phyloP scores from a whole-genome alignment of 2,329 filamentous ascomycete genomes.

The Neocatenulostroma microsporum region DNA sequence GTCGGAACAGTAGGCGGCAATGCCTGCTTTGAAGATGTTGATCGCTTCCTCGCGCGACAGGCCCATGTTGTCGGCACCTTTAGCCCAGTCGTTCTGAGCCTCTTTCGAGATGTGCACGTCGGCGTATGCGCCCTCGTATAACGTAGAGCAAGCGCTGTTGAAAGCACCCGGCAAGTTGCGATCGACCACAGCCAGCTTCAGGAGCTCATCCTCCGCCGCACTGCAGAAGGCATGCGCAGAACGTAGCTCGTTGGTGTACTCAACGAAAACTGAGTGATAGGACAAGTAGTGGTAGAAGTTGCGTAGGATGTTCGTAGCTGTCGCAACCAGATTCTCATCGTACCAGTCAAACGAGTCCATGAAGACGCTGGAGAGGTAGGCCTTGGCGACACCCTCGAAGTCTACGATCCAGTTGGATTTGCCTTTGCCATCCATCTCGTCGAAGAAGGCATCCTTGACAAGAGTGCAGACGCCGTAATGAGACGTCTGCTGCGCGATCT shows the following conservation, averaged over 20 bases:
- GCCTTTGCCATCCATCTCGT: slow-evolving; percentile 37
- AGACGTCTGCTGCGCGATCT: slow-evolving; percentile 51
- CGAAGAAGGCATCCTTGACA: slow-evolving; percentile 37
- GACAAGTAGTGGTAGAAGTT: slow-evolving; percentile 88
- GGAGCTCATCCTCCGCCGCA: slow-evolving; percentile 59
- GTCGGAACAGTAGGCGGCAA: slow-evolving; percentile 39
- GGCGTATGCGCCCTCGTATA: slow-evolving; percentile 54
- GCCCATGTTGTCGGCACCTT: slow-evolving; percentile 18
- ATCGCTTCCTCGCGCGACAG: slow-evolving; percentile 42
- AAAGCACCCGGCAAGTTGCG: slow-evolving; percentile 64
- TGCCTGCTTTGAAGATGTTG: slow-evolving; percentile 44
- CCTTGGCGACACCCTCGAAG: slow-evolving; percentile 67
- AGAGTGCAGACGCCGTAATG: slow-evolving; percentile 41
- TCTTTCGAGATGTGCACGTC: slow-evolving; percentile 4
- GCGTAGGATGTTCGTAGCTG: slow-evolving; percentile 59
- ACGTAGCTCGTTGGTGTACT: slow-evolving; percentile 61
- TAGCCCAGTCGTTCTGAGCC: slow-evolving; percentile 30
- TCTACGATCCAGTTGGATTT: slow-evolving; percentile 63
- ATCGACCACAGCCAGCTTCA: slow-evolving; percentile 47
- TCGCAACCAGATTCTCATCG: slow-evolving; percentile 44
- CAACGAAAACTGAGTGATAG: slow-evolving; percentile 76
- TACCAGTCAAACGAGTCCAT: slow-evolving; percentile 47
- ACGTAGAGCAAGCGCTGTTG: slow-evolving; percentile 63
- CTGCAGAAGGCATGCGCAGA: slow-evolving; percentile 60
- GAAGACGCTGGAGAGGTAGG: slow-evolving; percentile 51